Percentiles rank a stretch among this genome's conserved stretches.
These are phyloP conservation scores for Nepenthes alata DNA, from an alignment of 179 eudicot species.

Conservation along the genomic window DNA sequence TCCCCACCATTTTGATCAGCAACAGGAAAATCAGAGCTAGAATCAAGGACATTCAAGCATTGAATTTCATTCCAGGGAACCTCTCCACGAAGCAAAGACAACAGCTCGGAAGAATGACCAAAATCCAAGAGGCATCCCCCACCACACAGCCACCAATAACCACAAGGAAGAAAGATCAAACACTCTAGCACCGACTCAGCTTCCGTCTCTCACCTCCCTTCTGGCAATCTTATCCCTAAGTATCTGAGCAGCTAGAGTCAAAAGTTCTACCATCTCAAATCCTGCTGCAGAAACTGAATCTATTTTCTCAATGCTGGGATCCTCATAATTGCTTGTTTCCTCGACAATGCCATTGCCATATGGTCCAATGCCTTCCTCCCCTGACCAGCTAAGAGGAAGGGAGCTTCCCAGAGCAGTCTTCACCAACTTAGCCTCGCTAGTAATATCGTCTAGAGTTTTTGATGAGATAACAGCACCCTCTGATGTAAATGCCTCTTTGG, in stretches of 20 bases:
- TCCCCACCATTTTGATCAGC: too few relatives aligned
- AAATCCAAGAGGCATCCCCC: too few relatives aligned
- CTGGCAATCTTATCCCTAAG: conserved; percentile 26
- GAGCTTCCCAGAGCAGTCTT: conserved; percentile 77
- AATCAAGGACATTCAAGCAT: too few relatives aligned
- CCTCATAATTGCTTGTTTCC: not conserved
- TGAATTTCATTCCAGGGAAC: too few relatives aligned
- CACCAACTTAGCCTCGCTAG: conserved; percentile 51
- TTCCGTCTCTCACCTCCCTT: conserved; percentile 7
- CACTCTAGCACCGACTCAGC: not conserved
- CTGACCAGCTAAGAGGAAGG: conserved; percentile 84
- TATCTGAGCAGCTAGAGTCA: conserved; percentile 56
- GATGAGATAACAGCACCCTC: conserved; percentile 13
- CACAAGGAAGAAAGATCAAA: not conserved
- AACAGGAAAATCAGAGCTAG: too few relatives aligned
- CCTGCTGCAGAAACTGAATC: conserved; percentile 86
- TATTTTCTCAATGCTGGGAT: conserved; percentile 10
- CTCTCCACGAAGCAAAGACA: too few relatives aligned
- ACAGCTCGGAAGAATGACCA: too few relatives aligned
- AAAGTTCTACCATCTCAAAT: conserved; percentile 74
- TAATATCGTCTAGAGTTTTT: conserved; percentile 35
- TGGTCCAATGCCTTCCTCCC: conserved; percentile 33
- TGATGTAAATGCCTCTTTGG: conserved; percentile 27
- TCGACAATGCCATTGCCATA: conserved; percentile 13
- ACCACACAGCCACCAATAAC: not conserved